Conservation (phyloP, 306 rosid species). For the Corylus avellana region DNA sequence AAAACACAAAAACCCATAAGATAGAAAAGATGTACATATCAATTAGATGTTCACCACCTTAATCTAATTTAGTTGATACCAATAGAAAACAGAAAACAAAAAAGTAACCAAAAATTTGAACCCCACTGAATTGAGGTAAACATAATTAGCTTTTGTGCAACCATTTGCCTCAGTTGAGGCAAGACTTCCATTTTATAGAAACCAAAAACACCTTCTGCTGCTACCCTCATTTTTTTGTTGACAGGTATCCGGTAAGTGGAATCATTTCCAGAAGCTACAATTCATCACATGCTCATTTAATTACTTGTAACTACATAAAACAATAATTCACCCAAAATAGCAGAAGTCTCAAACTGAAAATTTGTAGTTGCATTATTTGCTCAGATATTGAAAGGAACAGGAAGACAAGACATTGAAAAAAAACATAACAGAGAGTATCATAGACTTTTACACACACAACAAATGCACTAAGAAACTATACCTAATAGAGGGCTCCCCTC, state of each 20-base stretch:
- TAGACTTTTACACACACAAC: background rate
- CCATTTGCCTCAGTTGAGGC: background rate
- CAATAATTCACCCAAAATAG: background rate
- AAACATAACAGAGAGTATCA: background rate
- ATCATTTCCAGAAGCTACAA: background rate
- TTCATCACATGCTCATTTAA: background rate
- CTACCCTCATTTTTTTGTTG: background rate
- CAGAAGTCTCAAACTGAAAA: background rate
- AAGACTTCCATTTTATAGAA: background rate
- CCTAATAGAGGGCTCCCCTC: conserved; percentile 89
- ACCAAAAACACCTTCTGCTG: background rate
- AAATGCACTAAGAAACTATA: conserved; percentile 23
- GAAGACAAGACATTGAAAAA: background rate
- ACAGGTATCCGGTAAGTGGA: background rate
- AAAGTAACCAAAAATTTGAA: background rate
- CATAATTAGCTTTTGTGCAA: background rate
- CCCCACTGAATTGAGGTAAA: background rate
- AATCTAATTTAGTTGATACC: background rate
- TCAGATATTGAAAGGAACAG: background rate
- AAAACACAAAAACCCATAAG: background rate
- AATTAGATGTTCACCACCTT: background rate
- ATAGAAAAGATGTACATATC: conserved; percentile 5
- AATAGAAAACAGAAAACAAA: background rate
- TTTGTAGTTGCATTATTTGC: background rate
- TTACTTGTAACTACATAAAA: background rate